Evolutionary conservation across 164 flowering plant genomes (phyloP), one percentile per base, ranked within the genome.

Genomic region (Stephania yunnanensis): DNA sequence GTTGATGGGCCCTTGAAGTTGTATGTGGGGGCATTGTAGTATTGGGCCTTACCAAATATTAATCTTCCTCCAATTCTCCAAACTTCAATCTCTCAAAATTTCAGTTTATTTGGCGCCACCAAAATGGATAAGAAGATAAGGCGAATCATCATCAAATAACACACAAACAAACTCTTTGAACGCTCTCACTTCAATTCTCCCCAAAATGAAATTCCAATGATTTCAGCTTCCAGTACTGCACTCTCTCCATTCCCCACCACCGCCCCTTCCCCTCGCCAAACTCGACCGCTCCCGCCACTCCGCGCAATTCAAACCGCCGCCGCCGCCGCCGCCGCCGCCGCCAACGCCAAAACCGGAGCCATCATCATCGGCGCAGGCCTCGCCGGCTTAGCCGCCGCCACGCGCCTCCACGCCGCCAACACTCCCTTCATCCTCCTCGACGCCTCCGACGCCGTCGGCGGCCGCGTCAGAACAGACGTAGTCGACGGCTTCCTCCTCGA

Each of bases 321-420:
- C 4, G 69, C 82, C 29, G 42, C 79, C 36, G 63, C 46, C 4
- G 72, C 81, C 69, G n/a, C 78, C 4, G 69, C 82, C 29, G 42
- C 79, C 36, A 55, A 44, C 4, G 72, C 15, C 2, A 74, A 77
- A 42, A 81, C 92, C 46, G 83, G 87, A 5, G 94, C 86, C 82
- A 78, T 91, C 45, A 73, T 95, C 48, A 50, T 95, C 75, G 99
- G 99, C 46, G 99, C 87, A 22, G 97, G 97, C n/a, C 94, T 93
- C 9, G 88, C 99, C 53, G 99, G 99, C 13, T 80, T 95, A 13
- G 91, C 99, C 42, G 99, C 99, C n/a, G 97, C 99, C 9, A 84
- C 81, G 70, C 86, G 82, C 4, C 92, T 95, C 73, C 76, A 79
- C 69, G 83, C 95, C 68, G 77, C 76, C 2, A 79, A 83, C 79